Conservation (phyloP, 148 eudicot genomes). For the Silene latifolia region DNA sequence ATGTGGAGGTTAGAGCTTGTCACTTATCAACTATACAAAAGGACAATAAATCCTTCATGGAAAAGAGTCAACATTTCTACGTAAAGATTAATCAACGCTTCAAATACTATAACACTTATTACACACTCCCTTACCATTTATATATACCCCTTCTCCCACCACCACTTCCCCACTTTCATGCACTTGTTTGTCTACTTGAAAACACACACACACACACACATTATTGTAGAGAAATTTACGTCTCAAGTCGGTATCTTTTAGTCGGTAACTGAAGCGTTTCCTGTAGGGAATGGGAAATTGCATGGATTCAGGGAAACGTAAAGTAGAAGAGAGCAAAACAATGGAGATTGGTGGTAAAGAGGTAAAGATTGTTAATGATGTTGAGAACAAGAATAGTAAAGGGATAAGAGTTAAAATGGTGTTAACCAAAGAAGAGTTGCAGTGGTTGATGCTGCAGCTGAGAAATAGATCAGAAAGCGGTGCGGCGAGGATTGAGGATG, state of each 20-base stretch:
- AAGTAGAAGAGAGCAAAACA: constrained; percentile 5
- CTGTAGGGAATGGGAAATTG: constrained; percentile 49
- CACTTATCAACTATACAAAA: constrained; percentile 24
- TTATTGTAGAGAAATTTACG: not conserved
- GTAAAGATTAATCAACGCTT: constrained; percentile 15
- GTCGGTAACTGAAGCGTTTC: too few species aligned
- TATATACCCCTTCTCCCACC: not conserved
- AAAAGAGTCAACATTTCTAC: constrained; percentile 14
- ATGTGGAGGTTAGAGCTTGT: constrained; percentile 29
- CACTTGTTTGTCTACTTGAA: constrained; percentile 11
- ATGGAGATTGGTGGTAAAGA: constrained; percentile 15
- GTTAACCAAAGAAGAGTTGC: constrained; percentile 70
- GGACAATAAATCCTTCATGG: constrained; percentile 16
- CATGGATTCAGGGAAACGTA: constrained; percentile 28
- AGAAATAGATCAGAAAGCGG: constrained; percentile 16
- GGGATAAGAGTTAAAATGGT: constrained; percentile 62
- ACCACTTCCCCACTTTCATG: constrained; percentile 5
- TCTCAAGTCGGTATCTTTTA: too few species aligned
- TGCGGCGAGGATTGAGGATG: constrained; percentile 40
- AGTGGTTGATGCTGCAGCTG: constrained; percentile 49
- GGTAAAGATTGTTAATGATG: constrained; percentile 21
- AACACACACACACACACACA: too few species aligned
- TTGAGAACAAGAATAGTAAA: constrained; percentile 7
- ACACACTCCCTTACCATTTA: constrained; percentile 9
- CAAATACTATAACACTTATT: constrained; percentile 1